Evolutionary conservation across 2,329 filamentous ascomycete species (phyloP), one percentile per base, ranked within the genome.

Genomic region (Trichoderma guizhouense): DNA sequence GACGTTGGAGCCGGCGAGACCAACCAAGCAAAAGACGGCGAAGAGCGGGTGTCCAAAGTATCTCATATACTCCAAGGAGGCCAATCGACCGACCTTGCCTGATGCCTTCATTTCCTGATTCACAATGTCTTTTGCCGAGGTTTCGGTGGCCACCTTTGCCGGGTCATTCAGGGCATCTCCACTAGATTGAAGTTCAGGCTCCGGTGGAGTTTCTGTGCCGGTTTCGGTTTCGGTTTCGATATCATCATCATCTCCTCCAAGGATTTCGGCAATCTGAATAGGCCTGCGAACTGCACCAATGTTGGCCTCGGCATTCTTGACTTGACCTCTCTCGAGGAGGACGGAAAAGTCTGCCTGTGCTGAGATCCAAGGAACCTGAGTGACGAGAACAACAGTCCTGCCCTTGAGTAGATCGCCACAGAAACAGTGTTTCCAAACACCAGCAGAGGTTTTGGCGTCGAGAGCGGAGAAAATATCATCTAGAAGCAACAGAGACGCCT

Each of bases 391-490:
- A 1, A 85, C 83, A 1, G 88, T 90, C 34, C 88, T 82, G 9
- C 84, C 86, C 24, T 81, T 81, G 11, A 90, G 81, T 30, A 90
- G 76, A 62, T 88, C 86, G 61, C 84, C 82, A 72, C 87, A 89
- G 75, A 90, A 90, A 74, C 86, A 89, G 69, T 85, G 81, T 71
- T 87, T 84, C 85, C 87, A 90, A 2, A 90, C 82, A 3, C 83
- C 81, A 18, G 86, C 85, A 1, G 86, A 85, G 0, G 88, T 90
- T 74, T 88, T 88, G 21, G 88, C 84, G 74, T 90, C 88, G 0
- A 90, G 81, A 0, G 88, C 88, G 1, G 88, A 87, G 74, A 90
- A 88, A 3, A 89, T 83, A 72, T 90, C 88, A 73, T 90, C 88
- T 1, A 90, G 83, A 0, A 90, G 80, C 26, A 90, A 79, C 2